A percentile compares a stretch with the other conserved stretches of the same genome.
Evolutionary conservation across 805 yeast species (phyloP).

Genomic region (Pachysolen tannophilus): DNA sequence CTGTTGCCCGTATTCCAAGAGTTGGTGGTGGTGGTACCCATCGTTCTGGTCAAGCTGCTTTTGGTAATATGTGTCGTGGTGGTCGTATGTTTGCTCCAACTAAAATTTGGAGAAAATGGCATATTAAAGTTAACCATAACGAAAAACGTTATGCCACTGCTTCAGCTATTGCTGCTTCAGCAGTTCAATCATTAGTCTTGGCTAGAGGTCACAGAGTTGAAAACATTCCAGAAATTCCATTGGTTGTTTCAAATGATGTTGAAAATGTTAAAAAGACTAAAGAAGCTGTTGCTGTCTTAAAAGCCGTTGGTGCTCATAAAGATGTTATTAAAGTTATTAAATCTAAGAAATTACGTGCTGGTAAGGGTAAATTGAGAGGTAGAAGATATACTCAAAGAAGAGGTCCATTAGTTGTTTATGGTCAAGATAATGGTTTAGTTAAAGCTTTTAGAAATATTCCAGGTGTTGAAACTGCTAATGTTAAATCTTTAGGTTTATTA

Average conservation of each 20-base stretch:
- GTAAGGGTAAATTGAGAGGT: slow-evolving; percentile 99
- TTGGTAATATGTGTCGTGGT: slow-evolving; percentile 99
- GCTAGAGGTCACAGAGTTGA: slow-evolving; percentile 99
- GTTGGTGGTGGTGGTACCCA: slow-evolving; percentile 99
- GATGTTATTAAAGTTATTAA: slow-evolving; percentile 97
- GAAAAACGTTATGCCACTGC: slow-evolving; percentile 99
- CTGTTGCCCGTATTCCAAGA: slow-evolving; percentile 99
- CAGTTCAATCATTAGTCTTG: slow-evolving; percentile 94
- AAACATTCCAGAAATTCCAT: slow-evolving; percentile 96
- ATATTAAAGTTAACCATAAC: slow-evolving; percentile 99
- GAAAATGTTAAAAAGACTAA: slow-evolving; percentile 94
- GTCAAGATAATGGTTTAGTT: slow-evolving; percentile 94
- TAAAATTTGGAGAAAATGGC: slow-evolving; percentile 99
- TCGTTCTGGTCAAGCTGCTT: slow-evolving; percentile 99
- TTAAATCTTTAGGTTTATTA: slow-evolving; percentile 85
- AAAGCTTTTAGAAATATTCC: slow-evolving; percentile 99
- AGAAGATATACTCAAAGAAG: slow-evolving; percentile 99
- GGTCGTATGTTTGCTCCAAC: slow-evolving; percentile 99
- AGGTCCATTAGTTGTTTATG: slow-evolving; percentile 99
- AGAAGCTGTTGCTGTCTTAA: slow-evolving; percentile 96
- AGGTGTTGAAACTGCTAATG: slow-evolving; percentile 97
- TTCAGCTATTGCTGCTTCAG: slow-evolving; percentile 98
- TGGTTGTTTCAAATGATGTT: slow-evolving; percentile 88
- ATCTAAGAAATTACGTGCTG: slow-evolving; percentile 98
- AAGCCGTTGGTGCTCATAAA: slow-evolving; percentile 98